Evolutionary conservation across 352 stramenopile genomes (phyloP).

Genomic region (Aphanomyces stellatus): DNA sequence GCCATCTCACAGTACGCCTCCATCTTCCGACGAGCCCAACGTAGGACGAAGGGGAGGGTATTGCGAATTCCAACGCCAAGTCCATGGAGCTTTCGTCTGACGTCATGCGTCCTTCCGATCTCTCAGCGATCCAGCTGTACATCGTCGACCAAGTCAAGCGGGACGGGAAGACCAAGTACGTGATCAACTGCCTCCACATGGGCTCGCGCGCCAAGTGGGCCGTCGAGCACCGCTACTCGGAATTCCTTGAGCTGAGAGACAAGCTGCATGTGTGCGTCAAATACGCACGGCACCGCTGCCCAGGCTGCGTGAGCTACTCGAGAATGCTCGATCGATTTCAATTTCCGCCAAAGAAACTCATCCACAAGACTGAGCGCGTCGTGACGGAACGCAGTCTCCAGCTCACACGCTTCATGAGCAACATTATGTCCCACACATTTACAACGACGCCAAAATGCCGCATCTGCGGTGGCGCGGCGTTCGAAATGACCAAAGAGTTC

Average conservation of each 20-base stretch:
- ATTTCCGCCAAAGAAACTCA: conserved; percentile 17
- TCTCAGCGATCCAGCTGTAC: conserved; percentile 12
- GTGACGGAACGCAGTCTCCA: not conserved
- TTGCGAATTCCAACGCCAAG: too few relatives aligned
- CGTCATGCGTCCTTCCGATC: conserved; percentile 12
- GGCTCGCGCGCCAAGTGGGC: conserved; percentile 7
- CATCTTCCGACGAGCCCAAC: not conserved
- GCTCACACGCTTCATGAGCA: conserved; percentile 9
- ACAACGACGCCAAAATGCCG: conserved; percentile 16
- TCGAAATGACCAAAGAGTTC: conserved; percentile 17
- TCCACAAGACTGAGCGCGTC: not conserved
- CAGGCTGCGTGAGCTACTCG: conserved; percentile 71
- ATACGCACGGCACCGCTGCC: conserved; percentile 56
- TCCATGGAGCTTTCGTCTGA: conserved; percentile 16
- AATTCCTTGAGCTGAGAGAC: conserved; percentile 67
- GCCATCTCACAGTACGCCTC: not conserved
- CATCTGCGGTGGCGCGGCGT: conserved; percentile 9
- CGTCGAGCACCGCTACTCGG: conserved; percentile 45
- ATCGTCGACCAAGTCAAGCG: conserved; percentile 2
- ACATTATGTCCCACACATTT: conserved; percentile 11
- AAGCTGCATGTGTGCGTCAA: conserved; percentile 75
- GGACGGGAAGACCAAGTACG: conserved; percentile 16
- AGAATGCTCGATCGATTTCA: conserved; percentile 14
- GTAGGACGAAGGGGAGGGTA: not conserved
- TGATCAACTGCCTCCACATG: conserved; percentile 1